Percentiles rank a stretch among this genome's conserved stretches.
phyloP scores from a whole-genome alignment of 805 yeast genomes.

The Candida peoriensis region DNA sequence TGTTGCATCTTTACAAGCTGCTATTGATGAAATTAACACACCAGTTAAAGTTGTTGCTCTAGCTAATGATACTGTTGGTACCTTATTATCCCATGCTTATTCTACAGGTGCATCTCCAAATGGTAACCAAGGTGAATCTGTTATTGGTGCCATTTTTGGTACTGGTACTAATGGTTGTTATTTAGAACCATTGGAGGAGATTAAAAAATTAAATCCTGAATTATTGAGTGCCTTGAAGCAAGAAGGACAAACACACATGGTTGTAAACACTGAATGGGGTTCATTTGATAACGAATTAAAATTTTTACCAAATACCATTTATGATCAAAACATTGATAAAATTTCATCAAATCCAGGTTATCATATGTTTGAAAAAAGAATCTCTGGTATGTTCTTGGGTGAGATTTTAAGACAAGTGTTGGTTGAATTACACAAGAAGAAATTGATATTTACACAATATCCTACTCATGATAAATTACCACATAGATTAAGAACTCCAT shows the following conservation, averaged over 20 bases:
- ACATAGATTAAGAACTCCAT: slow-evolving; percentile 69
- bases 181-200: slow-evolving; percentile 67
- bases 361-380: slow-evolving; percentile 91
- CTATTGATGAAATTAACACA: slow-evolving; percentile 55
- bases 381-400: slow-evolving; percentile 90
- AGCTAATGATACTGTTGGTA: slow-evolving; percentile 96
- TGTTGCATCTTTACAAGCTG: slow-evolving; percentile 81
- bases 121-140: slow-evolving; percentile 66
- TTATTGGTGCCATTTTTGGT: slow-evolving; percentile 89
- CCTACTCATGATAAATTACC: slow-evolving; percentile 33
- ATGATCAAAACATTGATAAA: slow-evolving; percentile 68
- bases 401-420: slow-evolving; percentile 76
- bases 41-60: slow-evolving; percentile 88
- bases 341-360: slow-evolving; percentile 76
- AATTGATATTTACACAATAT: slow-evolving; percentile 55
- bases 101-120: slow-evolving; percentile 49
- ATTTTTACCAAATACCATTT: slow-evolving; percentile 71
- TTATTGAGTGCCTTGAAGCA: slow-evolving; percentile 30
- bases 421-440: slow-evolving; percentile 58
- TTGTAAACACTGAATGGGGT: slow-evolving; percentile 97
- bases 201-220: slow-evolving; percentile 63
- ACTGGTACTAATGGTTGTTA: slow-evolving; percentile 98
- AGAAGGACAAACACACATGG: slow-evolving; percentile 63
- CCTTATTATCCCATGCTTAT: slow-evolving; percentile 84
- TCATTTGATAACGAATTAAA: slow-evolving; percentile 84